phyloP scores from a whole-genome alignment of 305 asterid genomes.

The Solanum hybrid region DNA sequence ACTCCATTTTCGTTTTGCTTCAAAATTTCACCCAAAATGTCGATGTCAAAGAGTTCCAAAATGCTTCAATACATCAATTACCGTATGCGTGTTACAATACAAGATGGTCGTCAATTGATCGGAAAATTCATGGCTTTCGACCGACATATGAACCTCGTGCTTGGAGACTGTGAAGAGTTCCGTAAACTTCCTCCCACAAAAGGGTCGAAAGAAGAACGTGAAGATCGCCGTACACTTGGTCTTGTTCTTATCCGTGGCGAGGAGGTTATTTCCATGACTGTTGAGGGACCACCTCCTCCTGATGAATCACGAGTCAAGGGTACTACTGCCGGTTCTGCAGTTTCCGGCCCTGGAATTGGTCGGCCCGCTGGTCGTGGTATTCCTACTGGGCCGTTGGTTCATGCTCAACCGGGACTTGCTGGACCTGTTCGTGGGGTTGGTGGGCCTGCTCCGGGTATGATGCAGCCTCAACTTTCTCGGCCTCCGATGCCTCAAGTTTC shows the following conservation, averaged over 20 bases:
- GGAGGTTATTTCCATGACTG: conserved; percentile 85
- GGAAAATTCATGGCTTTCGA: conserved; percentile 97
- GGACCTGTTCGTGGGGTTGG: conserved; percentile 89
- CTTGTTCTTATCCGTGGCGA: conserved; percentile 88
- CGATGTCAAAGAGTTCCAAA: conserved; percentile 95
- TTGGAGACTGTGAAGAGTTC: conserved; percentile 93
- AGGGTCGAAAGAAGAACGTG: conserved; percentile 81
- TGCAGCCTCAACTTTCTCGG: conserved; percentile 92
- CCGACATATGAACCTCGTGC: conserved; percentile 90
- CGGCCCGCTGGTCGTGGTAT: conserved; percentile 91
- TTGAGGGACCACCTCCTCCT: conserved; percentile 95
- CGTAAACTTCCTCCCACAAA: conserved; percentile 81
- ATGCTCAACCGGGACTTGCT: conserved; percentile 81
- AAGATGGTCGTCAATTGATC: conserved; percentile 79
- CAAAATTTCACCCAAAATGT: conserved; percentile 39
- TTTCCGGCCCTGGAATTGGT: conserved; percentile 73
- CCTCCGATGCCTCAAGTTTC: conserved; percentile 21
- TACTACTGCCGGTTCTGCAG: conserved; percentile 34
- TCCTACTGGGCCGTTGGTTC: conserved; percentile 49
- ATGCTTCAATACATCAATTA: conserved; percentile 91
- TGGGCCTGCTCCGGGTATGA: conserved; percentile 92
- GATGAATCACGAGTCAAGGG: conserved; percentile 71
- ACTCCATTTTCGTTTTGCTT: neutral
- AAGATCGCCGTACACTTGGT: conserved; percentile 88
- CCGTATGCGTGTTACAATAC: conserved; percentile 89